Base-by-base conservation (phyloP, 805 yeast genomes). In the Candida mattraensis region DNA sequence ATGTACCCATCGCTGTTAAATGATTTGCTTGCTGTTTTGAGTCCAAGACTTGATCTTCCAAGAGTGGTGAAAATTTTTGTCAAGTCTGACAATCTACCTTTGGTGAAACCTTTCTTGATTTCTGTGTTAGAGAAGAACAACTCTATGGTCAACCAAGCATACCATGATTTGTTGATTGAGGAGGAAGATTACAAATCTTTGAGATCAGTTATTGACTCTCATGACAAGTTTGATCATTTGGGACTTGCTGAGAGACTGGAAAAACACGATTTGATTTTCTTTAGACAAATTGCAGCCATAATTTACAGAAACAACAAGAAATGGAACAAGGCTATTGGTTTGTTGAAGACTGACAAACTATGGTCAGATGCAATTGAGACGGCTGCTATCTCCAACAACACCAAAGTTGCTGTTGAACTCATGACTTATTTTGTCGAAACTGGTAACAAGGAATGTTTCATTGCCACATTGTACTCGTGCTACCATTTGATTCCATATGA, bases 331-430 rank as follows among this genome's bases (percentile, higher is more conserved):
- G 83, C 96, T 32, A 81, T 93, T 57, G 75, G 89, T 3, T 79
- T 93, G 44, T 76, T 88, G 56, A 93, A 93, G 71, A 76, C 83
- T 43, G 98, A 93, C 69, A 87, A 86, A 65, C 72, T 93, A 53
- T 93, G 97, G 98, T 72, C 83, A 40, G 97, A 89, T 62, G 89
- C 96, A 44, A 84, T 93, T 58, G 86, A 79, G 57, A 89, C 98
- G 7, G 96, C 96, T 16, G 79, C 96, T 12, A 66, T 80, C 39
- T 88, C 97, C 13, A 76, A 77, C 44, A 81, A 82, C 48, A 55
- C 76, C 8, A 88, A 85, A 59, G 83, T 91, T 56, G 89, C 95
- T 22, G 91, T 87, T 61, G 98, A 93, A 42, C 69, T 87, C 47
- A 69, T 93, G 60, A 75, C 83, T 35, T 93, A 91, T 68, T 93